Evolutionary conservation across 2,329 filamentous ascomycete genomes (phyloP).

Genomic region (Bipolaris victoriae): DNA sequence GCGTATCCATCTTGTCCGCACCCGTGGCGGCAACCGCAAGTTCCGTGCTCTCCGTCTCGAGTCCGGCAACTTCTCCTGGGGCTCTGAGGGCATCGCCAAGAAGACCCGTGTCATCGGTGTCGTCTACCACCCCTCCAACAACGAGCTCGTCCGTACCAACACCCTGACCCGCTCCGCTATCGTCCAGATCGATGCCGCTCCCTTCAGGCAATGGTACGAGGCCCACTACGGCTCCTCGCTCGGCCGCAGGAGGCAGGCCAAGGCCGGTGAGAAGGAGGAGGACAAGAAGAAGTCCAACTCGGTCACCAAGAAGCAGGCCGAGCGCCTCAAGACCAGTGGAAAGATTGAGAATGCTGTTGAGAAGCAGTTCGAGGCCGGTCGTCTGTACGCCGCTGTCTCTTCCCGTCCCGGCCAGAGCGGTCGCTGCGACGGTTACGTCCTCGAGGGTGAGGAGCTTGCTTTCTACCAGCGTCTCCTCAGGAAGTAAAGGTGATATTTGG

Average conservation of each 20-base stretch:
- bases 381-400: slow-evolving; percentile 90
- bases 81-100: slow-evolving; percentile 95
- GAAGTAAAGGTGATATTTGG: slow-evolving; percentile 72
- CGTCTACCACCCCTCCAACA: slow-evolving; percentile 99
- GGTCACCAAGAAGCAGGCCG: slow-evolving; percentile 95
- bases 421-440: slow-evolving; percentile 94
- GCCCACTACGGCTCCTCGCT: slow-evolving; percentile 94
- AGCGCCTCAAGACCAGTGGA: slow-evolving; percentile 78
- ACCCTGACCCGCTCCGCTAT: slow-evolving; percentile 99
- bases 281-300: slow-evolving; percentile 98
- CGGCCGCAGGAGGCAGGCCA: slow-evolving; percentile 90
- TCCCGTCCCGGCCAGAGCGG: slow-evolving; percentile 96
- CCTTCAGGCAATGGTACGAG: slow-evolving; percentile 99
- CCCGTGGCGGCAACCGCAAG: slow-evolving; percentile 98
- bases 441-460: slow-evolving; percentile 98
- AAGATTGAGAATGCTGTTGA: slow-evolving; percentile 94
- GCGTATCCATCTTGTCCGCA: slow-evolving; percentile 96
- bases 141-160: slow-evolving; percentile 99
- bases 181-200: slow-evolving; percentile 97
- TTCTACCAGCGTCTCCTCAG: slow-evolving; percentile 99
- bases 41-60: slow-evolving; percentile 99
- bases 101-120: slow-evolving; percentile 99
- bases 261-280: slow-evolving; percentile 70
- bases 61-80: slow-evolving; percentile 99
- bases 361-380: slow-evolving; percentile 99